Percentiles rank a stretch among this genome's conserved stretches.
phyloP scores from a whole-genome alignment of 2,329 filamentous ascomycete species.

The Arthrobotrys megalospora region DNA sequence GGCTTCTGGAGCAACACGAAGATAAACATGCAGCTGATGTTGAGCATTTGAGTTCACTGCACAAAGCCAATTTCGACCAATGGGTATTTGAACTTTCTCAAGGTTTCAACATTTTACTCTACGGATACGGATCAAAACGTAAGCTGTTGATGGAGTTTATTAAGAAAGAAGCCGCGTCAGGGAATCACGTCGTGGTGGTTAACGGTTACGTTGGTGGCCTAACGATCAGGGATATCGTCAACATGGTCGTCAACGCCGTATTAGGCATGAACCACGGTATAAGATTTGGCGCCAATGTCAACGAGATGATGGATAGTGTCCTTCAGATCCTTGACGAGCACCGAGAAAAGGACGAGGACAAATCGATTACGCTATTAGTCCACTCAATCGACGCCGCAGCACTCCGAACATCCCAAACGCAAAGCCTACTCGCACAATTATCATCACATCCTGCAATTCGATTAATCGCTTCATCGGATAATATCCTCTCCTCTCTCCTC shows the following conservation, averaged over 20 bases:
- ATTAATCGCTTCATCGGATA: constrained; percentile 86
- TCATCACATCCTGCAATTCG: constrained; percentile 80
- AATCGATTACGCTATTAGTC: constrained; percentile 78
- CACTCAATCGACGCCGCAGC: constrained; percentile 88
- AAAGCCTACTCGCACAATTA: constrained; percentile 82
- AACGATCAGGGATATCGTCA: constrained; percentile 78
- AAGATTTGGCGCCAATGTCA: constrained; percentile 67
- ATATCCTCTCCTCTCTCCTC: constrained; percentile 86
- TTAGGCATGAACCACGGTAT: constrained; percentile 67
- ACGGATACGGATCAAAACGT: constrained; percentile 92
- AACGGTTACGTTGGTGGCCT: constrained; percentile 84
- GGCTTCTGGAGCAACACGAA: constrained; percentile 74
- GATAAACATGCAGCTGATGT: constrained; percentile 81
- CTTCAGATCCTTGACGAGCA: constrained; percentile 75
- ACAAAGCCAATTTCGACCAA: constrained; percentile 86
- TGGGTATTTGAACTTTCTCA: constrained; percentile 92
- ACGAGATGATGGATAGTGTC: constrained; percentile 64
- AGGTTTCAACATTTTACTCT: constrained; percentile 89
- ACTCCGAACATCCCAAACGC: constrained; percentile 79
- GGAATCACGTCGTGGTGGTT: constrained; percentile 77
- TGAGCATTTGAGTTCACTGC: constrained; percentile 79
- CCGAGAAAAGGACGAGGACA: constrained; percentile 70
- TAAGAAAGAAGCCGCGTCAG: constrained; percentile 76
- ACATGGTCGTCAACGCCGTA: constrained; percentile 77
- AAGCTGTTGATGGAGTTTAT: constrained; percentile 79